Evolutionary conservation across 2,329 filamentous ascomycete species (phyloP), one percentile per base, ranked within the genome.

Genomic region (Graphiopsis chlorocephala): DNA sequence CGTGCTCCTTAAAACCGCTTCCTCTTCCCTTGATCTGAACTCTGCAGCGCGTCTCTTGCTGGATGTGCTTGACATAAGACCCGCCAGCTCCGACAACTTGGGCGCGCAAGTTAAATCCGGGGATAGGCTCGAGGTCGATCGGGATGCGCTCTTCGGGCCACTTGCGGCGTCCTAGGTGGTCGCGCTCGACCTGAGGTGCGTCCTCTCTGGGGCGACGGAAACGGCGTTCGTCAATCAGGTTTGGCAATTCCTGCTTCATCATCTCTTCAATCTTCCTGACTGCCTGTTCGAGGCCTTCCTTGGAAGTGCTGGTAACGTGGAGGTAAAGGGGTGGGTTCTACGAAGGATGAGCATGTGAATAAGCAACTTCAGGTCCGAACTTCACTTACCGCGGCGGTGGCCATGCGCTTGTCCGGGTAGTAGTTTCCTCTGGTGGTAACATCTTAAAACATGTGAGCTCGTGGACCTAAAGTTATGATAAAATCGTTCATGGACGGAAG

Each of bases 11-110:
- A 76, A 96, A 99, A 15, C 95, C 95, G 61, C 93, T 98, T 45
- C 93, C 93, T 68, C 91, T 92, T 20, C 95, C 95, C 77, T 99
- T 99, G 81, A 99, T 99, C 78, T 99, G 95, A 28, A 99, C 95
- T 71, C 94, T 91, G 77, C 95, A 98, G 67, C 91, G 86, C 15
- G 95, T 98, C 78, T 97, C 93, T 75, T 93, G 89, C 79, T 98
- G 95, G 69, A 99, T 98, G 75, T 97, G 94, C 79, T 99, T 99
- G 67, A 99, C 95, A 75, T 98, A 97, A 50, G 92, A 90, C 66
- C 95, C 95, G 33, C 93, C 93, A 71, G 94, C 91, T 58, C 95
- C 95, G 63, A 99, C 95, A 55, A 99, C 94, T 76, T 98, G 93
- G 61, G 95, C 95, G 68, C 95, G 90, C 56, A 99, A 83, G 75